Conservation (phyloP, 106 monocot genomes). For the Apostasia ramifera region DNA sequence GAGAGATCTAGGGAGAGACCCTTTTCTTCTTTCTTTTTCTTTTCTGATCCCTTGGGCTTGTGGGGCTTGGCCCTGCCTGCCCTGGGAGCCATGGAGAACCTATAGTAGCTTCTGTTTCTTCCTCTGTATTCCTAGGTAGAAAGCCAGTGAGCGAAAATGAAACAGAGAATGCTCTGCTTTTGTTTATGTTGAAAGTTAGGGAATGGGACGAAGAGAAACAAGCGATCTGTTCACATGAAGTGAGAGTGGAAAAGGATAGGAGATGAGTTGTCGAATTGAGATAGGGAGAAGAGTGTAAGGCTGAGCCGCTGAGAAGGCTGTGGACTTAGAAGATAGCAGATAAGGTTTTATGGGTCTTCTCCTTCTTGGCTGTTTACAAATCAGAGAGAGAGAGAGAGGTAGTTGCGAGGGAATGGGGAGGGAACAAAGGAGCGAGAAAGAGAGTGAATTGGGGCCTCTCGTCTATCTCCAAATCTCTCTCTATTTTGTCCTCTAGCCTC, state of each 20-base stretch:
- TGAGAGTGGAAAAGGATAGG: neutral
- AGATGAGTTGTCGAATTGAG: neutral
- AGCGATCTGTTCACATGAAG: neutral
- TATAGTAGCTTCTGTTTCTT: neutral
- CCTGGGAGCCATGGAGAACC: constrained; percentile 69
- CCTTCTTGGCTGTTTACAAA: neutral
- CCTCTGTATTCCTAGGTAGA: too few species aligned
- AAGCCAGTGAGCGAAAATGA: neutral
- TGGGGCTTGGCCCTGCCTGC: constrained; percentile 71
- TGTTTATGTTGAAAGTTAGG: neutral
- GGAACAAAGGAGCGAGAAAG: neutral
- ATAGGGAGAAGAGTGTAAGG: neutral
- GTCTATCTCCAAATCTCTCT: neutral
- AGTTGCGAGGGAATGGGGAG: neutral
- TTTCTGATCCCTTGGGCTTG: constrained; percentile 81
- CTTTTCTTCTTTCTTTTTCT: constrained; percentile 99
- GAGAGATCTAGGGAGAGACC: constrained; percentile 20
- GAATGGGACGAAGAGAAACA: neutral
- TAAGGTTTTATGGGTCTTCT: constrained; percentile 37
- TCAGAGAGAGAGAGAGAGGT: constrained; percentile 9
- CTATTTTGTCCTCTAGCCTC: too few species aligned
- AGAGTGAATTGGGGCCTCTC: constrained; percentile 1
- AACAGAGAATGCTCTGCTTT: constrained; percentile 2
- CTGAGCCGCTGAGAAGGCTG: constrained; percentile 4
- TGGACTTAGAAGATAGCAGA: constrained; percentile 15